phyloP scores from a whole-genome alignment of 2,329 filamentous ascomycete species.

The Talaromyces sp. region DNA sequence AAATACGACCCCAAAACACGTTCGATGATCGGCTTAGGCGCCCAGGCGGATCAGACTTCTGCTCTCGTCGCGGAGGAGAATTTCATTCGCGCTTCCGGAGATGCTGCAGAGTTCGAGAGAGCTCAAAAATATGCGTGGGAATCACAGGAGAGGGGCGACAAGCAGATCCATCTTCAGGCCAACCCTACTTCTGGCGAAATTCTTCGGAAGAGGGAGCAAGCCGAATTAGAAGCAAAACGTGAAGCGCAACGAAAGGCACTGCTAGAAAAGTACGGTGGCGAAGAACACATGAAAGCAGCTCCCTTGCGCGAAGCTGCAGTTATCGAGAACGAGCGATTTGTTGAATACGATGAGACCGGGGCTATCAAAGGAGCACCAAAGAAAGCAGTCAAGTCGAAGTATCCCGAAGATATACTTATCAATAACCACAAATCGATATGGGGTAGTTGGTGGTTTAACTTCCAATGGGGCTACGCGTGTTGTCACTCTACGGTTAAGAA shows the following conservation, averaged over 20 bases:
- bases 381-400: conserved; percentile 77
- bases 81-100: conserved; percentile 80
- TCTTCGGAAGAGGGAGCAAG: conserved; percentile 70
- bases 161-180: conserved; percentile 85
- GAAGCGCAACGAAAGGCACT: conserved; percentile 65
- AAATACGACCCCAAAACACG: conserved; percentile 97
- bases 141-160: conserved; percentile 73
- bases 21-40: conserved; percentile 80
- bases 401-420: conserved; percentile 76
- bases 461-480: conserved; percentile 93
- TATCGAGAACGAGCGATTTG: conserved; percentile 75
- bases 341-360: conserved; percentile 91
- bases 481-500: conserved; percentile 94
- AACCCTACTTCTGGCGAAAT: conserved; percentile 93
- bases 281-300: conserved; percentile 56
- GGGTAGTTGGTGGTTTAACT: conserved; percentile 96
- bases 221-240: conserved; percentile 66
- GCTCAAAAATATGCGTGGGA: conserved; percentile 94
- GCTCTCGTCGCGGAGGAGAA: conserved; percentile 87
- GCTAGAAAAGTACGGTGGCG: conserved; percentile 75
- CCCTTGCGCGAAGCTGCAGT: conserved; percentile 63
- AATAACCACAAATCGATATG: conserved; percentile 92
- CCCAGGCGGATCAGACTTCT: conserved; percentile 72
- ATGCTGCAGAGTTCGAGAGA: conserved; percentile 85
- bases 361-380: conserved; percentile 81